These are phyloP conservation scores for Cystobasidiopsis lactophilus DNA, from an alignment of 768 basidiomycete genomes.

Conservation along the genomic window DNA sequence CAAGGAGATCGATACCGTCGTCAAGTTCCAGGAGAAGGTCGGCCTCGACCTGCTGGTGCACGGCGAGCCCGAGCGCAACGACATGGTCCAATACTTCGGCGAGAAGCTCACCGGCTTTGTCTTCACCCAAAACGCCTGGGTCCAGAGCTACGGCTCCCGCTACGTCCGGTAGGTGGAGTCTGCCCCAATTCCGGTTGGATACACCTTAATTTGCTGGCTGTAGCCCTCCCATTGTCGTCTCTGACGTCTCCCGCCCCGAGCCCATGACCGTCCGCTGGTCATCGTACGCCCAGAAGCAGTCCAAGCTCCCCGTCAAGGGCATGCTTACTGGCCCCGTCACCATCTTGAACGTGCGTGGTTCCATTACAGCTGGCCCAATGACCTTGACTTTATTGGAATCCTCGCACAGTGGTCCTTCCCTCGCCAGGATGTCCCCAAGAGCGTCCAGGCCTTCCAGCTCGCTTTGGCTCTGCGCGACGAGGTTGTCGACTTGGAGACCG, in stretches of 20 bases:
- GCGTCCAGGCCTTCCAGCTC: slow-evolving; percentile 93
- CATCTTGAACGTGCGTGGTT: slow-evolving; percentile 7
- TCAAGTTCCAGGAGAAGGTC: slow-evolving; percentile 88
- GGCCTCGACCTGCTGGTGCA: slow-evolving; percentile 94
- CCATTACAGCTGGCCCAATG: neutral
- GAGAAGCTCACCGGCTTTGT: slow-evolving; percentile 85
- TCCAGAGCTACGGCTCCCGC: slow-evolving; percentile 97
- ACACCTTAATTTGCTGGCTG: too few relatives aligned
- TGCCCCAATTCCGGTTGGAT: too few relatives aligned
- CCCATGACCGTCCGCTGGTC: slow-evolving; percentile 97
- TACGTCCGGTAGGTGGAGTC: too few relatives aligned
- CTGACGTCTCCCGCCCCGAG: slow-evolving; percentile 74
- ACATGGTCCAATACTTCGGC: slow-evolving; percentile 99
- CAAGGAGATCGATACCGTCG: slow-evolving; percentile 82
- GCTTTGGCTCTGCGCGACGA: slow-evolving; percentile 96
- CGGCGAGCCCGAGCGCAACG: slow-evolving; percentile 96
- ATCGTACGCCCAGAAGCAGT: slow-evolving; percentile 82
- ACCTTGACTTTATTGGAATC: slow-evolving; percentile 27
- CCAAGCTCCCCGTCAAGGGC: slow-evolving; percentile 91
- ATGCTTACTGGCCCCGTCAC: slow-evolving; percentile 91
- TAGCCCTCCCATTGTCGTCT: slow-evolving; percentile 93
- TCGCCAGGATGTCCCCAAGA: slow-evolving; percentile 86
- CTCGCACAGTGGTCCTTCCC: slow-evolving; percentile 99
- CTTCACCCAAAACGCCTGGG: slow-evolving; percentile 98
- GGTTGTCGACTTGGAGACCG: slow-evolving; percentile 70